A percentile compares a stretch with the other conserved stretches of the same genome.
Conservation (phyloP, 768 basidiomycete genomes). For the Calocybe gangraenosa region DNA sequence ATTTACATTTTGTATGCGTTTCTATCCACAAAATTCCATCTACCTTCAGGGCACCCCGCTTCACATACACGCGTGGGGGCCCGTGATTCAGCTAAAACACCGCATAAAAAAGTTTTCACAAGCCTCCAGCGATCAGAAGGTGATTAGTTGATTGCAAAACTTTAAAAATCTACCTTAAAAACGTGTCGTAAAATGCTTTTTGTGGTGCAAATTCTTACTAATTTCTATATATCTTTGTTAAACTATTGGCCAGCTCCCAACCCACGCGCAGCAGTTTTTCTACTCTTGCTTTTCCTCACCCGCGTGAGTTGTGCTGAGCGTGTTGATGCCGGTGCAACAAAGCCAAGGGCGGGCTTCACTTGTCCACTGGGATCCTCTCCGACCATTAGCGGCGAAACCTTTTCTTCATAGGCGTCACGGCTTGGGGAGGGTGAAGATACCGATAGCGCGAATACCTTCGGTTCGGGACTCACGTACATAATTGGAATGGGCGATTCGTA, state of each 20-base stretch:
- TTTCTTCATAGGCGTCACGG: constrained; percentile 12
- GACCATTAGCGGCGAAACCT: constrained; percentile 13
- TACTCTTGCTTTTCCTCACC: constrained; percentile 39
- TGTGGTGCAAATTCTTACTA: too few species aligned
- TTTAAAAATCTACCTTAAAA: too few species aligned
- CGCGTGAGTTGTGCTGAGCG: constrained; percentile 28
- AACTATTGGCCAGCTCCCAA: constrained; percentile 18
- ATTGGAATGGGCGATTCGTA: constrained; percentile 61
- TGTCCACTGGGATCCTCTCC: constrained; percentile 24
- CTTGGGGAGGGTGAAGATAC: constrained; percentile 10
- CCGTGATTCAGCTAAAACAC: too few species aligned
- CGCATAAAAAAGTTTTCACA: too few species aligned
- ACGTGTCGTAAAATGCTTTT: too few species aligned
- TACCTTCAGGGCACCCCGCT: too few species aligned
- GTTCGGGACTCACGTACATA: constrained; percentile 36
- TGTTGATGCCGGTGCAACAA: constrained; percentile 38
- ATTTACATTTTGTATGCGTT: too few species aligned
- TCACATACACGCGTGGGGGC: too few species aligned
- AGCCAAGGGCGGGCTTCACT: constrained; percentile 38
- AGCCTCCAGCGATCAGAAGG: too few species aligned
- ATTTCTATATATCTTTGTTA: too few species aligned
- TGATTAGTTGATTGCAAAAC: too few species aligned
- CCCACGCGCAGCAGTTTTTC: constrained; percentile 35
- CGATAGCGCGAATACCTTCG: constrained; percentile 17
- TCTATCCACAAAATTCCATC: too few species aligned